A percentile compares a stretch with the other conserved stretches of the same genome.
Evolutionary conservation across 2,329 filamentous ascomycete genomes (phyloP).

Genomic region (Sporothrix variecibatus): DNA sequence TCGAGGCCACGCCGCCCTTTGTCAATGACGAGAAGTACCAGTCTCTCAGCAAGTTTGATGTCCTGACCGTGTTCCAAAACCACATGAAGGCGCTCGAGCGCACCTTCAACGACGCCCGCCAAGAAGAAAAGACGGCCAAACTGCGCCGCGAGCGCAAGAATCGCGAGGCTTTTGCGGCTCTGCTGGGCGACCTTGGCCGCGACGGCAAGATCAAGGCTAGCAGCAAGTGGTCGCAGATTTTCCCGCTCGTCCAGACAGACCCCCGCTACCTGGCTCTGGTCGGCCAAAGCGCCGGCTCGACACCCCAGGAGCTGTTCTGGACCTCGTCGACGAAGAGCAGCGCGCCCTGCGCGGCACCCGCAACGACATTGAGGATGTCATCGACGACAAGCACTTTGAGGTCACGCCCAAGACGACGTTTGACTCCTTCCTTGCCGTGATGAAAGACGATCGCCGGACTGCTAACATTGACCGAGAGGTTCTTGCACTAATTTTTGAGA

Average conservation of each 20-base stretch:
- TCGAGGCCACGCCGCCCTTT: constrained; percentile 76
- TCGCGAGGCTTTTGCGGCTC: constrained; percentile 74
- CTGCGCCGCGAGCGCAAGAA: constrained; percentile 81
- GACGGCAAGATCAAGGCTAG: constrained; percentile 85
- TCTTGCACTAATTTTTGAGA: constrained; percentile 79
- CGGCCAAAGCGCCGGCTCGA: constrained; percentile 75
- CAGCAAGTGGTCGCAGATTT: constrained; percentile 84
- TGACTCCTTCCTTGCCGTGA: constrained; percentile 80
- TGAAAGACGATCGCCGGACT: constrained; percentile 85
- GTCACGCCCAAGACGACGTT: constrained; percentile 82
- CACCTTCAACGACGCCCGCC: constrained; percentile 84
- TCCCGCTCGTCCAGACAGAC: constrained; percentile 74
- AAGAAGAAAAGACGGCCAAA: constrained; percentile 81
- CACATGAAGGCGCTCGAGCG: constrained; percentile 93
- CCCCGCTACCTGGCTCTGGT: constrained; percentile 80
- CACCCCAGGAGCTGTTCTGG: constrained; percentile 92
- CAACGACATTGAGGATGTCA: constrained; percentile 82
- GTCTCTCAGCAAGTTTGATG: constrained; percentile 81
- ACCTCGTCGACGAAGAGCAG: constrained; percentile 91
- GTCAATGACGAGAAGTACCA: constrained; percentile 73
- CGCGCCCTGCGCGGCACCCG: constrained; percentile 76
- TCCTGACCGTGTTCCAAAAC: constrained; percentile 89
- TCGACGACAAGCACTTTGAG: constrained; percentile 91
- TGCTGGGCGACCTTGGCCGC: constrained; percentile 73
- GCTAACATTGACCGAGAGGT: constrained; percentile 81